Evolutionary conservation across 176 grass and related monocot species (phyloP).

Genomic region (Paspalum notatum): DNA sequence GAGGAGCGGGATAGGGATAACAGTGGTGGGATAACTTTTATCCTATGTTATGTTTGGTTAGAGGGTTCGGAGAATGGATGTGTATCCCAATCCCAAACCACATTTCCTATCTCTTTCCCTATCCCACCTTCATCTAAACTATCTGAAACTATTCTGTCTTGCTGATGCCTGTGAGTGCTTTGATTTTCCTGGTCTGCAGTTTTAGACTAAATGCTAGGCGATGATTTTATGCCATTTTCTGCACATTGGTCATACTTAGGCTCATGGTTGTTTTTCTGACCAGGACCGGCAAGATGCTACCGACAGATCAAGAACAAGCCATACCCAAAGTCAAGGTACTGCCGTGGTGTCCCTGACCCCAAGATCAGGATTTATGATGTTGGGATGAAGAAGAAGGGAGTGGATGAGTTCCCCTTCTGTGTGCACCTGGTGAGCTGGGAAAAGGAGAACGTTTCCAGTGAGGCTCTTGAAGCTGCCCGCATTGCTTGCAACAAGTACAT

Average conservation of each 20-base stretch:
- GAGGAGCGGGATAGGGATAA: too few relatives aligned
- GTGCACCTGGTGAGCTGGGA: constrained; percentile 45
- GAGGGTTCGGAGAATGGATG: too few relatives aligned
- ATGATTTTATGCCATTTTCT: background rate
- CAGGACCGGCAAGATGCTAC: constrained; percentile 49
- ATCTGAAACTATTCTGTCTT: too few relatives aligned
- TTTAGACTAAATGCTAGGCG: background rate
- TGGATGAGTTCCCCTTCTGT: constrained; percentile 50
- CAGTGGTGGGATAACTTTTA: too few relatives aligned
- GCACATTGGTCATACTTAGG: background rate
- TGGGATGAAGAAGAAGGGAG: constrained; percentile 55
- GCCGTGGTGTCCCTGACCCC: constrained; percentile 49
- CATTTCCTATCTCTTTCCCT: too few relatives aligned
- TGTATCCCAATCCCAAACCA: too few relatives aligned
- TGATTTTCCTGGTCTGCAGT: background rate
- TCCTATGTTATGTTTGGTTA: too few relatives aligned
- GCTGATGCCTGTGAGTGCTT: background rate
- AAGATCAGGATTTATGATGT: constrained; percentile 52
- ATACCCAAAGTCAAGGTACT: constrained; percentile 54
- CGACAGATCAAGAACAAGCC: constrained; percentile 55
- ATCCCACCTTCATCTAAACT: too few relatives aligned
- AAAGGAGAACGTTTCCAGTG: constrained; percentile 44
- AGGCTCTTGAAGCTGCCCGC: constrained; percentile 54
- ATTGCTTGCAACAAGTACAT: constrained; percentile 68
- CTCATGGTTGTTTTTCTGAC: background rate